Conservation (phyloP, 176 grass and related monocot genomes). For the Raddia guianensis region DNA sequence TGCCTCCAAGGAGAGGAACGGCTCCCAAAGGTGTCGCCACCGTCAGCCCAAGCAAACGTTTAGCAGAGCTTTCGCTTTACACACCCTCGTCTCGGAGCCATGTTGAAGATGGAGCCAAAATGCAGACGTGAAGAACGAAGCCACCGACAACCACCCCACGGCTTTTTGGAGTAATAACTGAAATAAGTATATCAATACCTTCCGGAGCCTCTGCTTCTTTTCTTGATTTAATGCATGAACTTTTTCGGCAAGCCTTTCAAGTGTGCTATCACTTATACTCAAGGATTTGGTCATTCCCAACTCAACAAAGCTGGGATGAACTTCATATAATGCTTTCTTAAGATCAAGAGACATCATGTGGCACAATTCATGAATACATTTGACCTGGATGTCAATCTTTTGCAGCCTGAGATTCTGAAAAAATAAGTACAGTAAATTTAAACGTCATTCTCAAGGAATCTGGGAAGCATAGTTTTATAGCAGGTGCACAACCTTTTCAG, state of each 20-base stretch:
- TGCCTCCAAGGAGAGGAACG: no score
- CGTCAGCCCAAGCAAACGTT: no score
- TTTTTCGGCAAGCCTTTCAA: slow-evolving; percentile 60
- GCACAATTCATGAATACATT: slow-evolving; percentile 65
- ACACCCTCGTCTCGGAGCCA: no score
- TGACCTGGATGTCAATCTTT: slow-evolving; percentile 62
- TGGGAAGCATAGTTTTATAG: neutral
- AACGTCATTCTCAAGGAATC: slow-evolving; percentile 1
- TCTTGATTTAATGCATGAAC: slow-evolving; percentile 66
- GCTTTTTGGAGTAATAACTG: neutral
- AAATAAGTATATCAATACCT: slow-evolving; percentile 48
- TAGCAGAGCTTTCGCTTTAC: no score
- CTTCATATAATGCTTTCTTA: slow-evolving; percentile 60
- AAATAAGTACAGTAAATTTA: slow-evolving; percentile 20
- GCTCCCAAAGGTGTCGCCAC: no score
- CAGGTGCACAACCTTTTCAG: slow-evolving; percentile 65
- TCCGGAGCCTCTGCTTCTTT: slow-evolving; percentile 72
- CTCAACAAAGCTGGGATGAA: slow-evolving; percentile 77
- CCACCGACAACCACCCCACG: neutral
- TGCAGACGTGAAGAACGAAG: no score
- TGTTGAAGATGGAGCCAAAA: no score
- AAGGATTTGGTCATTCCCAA: slow-evolving; percentile 40
- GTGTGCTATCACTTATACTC: slow-evolving; percentile 68
- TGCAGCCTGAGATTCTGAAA: slow-evolving; percentile 79
- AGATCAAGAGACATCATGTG: slow-evolving; percentile 74